Percentiles rank a stretch among this genome's conserved stretches.
These are phyloP conservation scores for Phylloporus arenicola DNA, from an alignment of 768 basidiomycete species.

Conservation along the genomic window DNA sequence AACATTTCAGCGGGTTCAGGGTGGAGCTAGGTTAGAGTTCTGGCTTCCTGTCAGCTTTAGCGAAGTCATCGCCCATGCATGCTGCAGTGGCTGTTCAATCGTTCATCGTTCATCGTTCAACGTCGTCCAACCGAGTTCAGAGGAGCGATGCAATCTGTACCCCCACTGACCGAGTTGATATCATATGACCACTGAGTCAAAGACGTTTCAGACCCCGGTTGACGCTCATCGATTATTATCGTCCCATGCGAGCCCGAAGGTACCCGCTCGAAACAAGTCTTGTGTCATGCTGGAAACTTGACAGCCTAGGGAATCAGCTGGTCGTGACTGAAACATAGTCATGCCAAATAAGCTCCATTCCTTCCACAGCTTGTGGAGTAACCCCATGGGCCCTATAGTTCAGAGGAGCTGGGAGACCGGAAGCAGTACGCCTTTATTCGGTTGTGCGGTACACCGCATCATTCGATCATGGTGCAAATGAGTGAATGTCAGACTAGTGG, in stretches of 20 bases:
- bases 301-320: too few relatives aligned
- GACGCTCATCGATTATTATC: not conserved
- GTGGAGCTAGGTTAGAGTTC: not conserved
- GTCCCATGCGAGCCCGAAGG: not conserved
- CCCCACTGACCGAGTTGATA: too few relatives aligned
- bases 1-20: not conserved
- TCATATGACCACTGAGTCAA: not conserved
- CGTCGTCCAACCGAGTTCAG: not conserved
- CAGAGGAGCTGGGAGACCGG: not conserved
- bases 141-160: too few relatives aligned
- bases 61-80: not conserved
- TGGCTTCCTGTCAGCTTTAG: not conserved
- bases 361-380: not conserved
- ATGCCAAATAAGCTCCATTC: not conserved
- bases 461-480: not conserved
- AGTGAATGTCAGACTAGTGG: not conserved
- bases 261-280: not conserved
- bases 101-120: too few relatives aligned
- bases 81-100: not conserved
- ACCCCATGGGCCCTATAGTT: not conserved
- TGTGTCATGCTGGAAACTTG: not conserved
- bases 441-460: not conserved
- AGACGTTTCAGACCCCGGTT: not conserved
- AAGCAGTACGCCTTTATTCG: not conserved
- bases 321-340: not conserved